Evolutionary conservation across 2,329 filamentous ascomycete genomes (phyloP).

Genomic region (Nemania sp.): DNA sequence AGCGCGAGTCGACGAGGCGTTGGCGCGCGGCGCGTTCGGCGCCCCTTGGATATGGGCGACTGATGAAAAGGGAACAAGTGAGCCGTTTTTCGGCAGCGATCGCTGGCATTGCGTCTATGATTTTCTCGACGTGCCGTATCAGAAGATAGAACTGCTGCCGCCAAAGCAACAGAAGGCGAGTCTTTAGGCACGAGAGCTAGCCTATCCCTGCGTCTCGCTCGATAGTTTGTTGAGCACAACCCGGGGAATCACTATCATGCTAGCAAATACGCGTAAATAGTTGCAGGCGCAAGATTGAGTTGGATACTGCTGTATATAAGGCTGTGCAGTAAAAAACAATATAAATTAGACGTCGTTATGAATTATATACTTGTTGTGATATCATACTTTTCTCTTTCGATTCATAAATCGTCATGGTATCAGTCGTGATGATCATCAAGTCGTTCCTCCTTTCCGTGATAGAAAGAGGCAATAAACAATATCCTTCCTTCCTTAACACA

Average conservation of each 20-base stretch:
- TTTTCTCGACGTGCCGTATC: slow-evolving; percentile 64
- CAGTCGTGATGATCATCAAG: too few species aligned
- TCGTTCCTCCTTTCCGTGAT: too few species aligned
- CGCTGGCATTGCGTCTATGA: slow-evolving; percentile 70
- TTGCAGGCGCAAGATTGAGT: too few species aligned
- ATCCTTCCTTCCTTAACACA: neutral
- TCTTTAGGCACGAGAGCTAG: slow-evolving; percentile 32
- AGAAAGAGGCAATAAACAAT: too few species aligned
- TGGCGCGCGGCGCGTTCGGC: slow-evolving; percentile 72
- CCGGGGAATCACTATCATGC: too few species aligned
- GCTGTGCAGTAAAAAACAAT: too few species aligned
- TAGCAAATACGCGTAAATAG: too few species aligned
- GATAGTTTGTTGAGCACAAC: too few species aligned
- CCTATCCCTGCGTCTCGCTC: neutral
- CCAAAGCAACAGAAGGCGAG: slow-evolving; percentile 42
- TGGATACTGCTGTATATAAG: too few species aligned
- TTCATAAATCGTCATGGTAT: slow-evolving; percentile 7
- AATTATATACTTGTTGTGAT: slow-evolving; percentile 8
- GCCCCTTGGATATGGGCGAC: slow-evolving; percentile 75
- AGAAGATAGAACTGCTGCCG: slow-evolving; percentile 53
- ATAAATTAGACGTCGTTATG: neutral
- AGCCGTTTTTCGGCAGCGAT: slow-evolving; percentile 80
- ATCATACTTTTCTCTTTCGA: neutral
- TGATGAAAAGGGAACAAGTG: slow-evolving; percentile 61
- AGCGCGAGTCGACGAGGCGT: slow-evolving; percentile 60